Conservation (phyloP, 148 eudicot species). For the Amaranthus hypochondriacus region DNA sequence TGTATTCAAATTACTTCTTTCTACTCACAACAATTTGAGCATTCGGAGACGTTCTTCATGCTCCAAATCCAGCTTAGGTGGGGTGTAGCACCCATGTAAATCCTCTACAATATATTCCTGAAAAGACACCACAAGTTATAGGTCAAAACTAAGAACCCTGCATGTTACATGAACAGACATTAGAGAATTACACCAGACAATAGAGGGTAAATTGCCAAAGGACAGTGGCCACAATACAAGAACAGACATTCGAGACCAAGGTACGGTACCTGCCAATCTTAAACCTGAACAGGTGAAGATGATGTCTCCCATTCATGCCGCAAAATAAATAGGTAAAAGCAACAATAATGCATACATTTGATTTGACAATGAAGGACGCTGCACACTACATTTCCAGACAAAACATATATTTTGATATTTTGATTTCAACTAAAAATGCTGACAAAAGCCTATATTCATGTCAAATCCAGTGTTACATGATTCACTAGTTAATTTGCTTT, state of each 20-base stretch:
- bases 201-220: too few species aligned
- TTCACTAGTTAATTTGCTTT: too few species aligned
- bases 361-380: too few species aligned
- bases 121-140: background rate
- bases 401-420: too few species aligned
- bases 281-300: background rate
- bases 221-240: background rate
- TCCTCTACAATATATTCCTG: conserved; percentile 88
- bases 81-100: conserved; percentile 61
- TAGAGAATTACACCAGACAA: background rate
- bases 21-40: conserved; percentile 57
- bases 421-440: too few species aligned
- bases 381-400: too few species aligned
- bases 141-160: background rate
- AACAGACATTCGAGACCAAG: background rate
- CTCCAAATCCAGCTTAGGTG: conserved; percentile 62
- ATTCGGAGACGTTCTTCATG: conserved; percentile 67
- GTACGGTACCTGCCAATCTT: background rate
- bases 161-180: conserved; percentile 1
- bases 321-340: too few species aligned
- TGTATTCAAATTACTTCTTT: background rate
- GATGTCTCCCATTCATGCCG: background rate
- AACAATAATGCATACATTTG: too few species aligned
- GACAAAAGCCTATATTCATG: too few species aligned
- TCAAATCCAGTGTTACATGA: too few species aligned